phyloP scores from a whole-genome alignment of 208 protist genomes.

The Porcisia hertigi region DNA sequence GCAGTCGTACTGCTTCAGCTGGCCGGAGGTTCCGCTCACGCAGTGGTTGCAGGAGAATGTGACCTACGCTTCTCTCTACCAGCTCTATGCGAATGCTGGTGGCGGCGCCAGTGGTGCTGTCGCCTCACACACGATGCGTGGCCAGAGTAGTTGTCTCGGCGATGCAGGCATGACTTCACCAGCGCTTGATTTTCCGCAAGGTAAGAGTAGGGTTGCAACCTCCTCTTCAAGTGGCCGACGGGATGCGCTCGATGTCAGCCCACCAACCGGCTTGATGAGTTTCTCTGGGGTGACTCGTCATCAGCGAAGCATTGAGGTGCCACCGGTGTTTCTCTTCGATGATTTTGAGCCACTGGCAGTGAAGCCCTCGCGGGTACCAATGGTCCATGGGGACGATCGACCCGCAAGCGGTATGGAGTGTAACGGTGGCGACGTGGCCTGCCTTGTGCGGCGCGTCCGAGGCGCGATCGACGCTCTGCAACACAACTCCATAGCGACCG shows the following conservation, averaged over 20 bases:
- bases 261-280: not conserved
- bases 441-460: slow-evolving; percentile 1
- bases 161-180: not conserved
- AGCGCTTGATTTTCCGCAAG: not conserved
- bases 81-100: slow-evolving; percentile 11
- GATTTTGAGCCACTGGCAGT: not conserved
- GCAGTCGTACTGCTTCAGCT: slow-evolving; percentile 83
- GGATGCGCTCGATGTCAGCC: not conserved
- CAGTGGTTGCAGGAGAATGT: slow-evolving; percentile 27
- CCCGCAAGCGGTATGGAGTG: not conserved
- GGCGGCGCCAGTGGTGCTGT: slow-evolving; percentile 3
- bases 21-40: slow-evolving; percentile 61
- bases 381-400: not conserved
- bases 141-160: not conserved
- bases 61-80: slow-evolving; percentile 23
- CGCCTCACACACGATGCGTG: not conserved
- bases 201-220: not conserved
- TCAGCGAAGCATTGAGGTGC: slow-evolving; percentile 19
- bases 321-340: slow-evolving; percentile 20
- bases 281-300: not conserved
- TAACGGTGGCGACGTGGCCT: not conserved
- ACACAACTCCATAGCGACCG: not conserved
- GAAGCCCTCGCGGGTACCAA: not conserved
- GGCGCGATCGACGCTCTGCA: not conserved
- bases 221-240: not conserved